phyloP scores from a whole-genome alignment of 108 stramenopile genomes.

The Mediolabrus comicus region DNA sequence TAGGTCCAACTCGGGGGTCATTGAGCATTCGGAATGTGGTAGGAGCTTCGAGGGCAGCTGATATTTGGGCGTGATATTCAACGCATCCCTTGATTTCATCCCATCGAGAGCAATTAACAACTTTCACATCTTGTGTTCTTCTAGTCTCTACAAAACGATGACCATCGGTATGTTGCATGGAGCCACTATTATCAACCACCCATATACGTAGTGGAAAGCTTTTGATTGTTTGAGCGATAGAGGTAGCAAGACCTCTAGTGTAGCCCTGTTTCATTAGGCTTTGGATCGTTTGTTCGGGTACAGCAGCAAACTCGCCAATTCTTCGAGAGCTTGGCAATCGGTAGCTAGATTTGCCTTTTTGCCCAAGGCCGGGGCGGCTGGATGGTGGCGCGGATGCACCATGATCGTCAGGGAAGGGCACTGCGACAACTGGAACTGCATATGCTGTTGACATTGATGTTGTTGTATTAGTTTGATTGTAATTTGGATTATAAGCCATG shows the following conservation, averaged over 20 bases:
- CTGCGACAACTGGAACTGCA: not conserved
- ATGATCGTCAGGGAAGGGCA: not conserved
- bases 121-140: constrained; percentile 26
- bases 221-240: constrained; percentile 51
- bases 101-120: constrained; percentile 68
- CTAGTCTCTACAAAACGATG: constrained; percentile 68
- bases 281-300: constrained; percentile 29
- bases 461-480: not conserved
- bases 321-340: constrained; percentile 26
- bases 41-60: constrained; percentile 54
- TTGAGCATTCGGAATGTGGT: constrained; percentile 78
- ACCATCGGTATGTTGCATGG: constrained; percentile 77
- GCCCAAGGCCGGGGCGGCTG: not conserved
- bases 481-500: not conserved
- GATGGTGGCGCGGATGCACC: constrained; percentile 11
- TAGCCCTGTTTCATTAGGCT: constrained; percentile 64
- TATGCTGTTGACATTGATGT: not conserved
- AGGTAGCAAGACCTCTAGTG: constrained; percentile 63
- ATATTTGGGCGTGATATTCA: constrained; percentile 64
- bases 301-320: constrained; percentile 3
- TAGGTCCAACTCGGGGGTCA: constrained; percentile 51
- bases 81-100: constrained; percentile 70
- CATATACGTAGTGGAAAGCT: constrained; percentile 62
- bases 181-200: constrained; percentile 74
- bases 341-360: constrained; percentile 21